These are phyloP conservation scores for Wallacemonas sp. DNA, from an alignment of 208 protist species.

Conservation along the genomic window DNA sequence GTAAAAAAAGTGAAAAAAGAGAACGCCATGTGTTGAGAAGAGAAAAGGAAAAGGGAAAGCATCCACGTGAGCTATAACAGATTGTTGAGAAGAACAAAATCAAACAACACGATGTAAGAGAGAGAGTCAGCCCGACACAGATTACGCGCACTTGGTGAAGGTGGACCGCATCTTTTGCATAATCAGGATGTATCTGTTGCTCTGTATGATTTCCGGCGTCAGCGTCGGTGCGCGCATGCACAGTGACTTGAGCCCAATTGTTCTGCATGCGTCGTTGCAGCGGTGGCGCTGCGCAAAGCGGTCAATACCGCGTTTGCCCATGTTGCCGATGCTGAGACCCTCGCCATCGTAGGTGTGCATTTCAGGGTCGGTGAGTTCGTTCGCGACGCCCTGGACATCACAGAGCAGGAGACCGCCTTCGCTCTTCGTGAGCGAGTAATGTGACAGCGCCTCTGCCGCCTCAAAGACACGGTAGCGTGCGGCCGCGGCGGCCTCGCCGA, in stretches of 20 bases:
- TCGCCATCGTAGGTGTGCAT: slow-evolving; percentile 64
- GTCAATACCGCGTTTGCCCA: slow-evolving; percentile 55
- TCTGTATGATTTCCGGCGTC: slow-evolving; percentile 17
- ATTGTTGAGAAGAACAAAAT: no score
- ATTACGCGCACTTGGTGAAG: slow-evolving; percentile 10
- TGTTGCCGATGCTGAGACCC: slow-evolving; percentile 69
- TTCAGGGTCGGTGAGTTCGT: slow-evolving; percentile 70
- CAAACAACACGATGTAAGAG: no score
- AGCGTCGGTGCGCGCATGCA: slow-evolving; percentile 8
- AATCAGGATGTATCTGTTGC: slow-evolving; percentile 11
- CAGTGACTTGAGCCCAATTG: slow-evolving; percentile 32
- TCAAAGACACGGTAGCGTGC: slow-evolving; percentile 41
- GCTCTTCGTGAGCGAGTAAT: slow-evolving; percentile 65
- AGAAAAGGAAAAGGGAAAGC: slow-evolving; percentile 14
- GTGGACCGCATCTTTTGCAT: slow-evolving; percentile 16
- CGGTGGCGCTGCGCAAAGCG: slow-evolving; percentile 46
- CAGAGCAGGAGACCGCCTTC: slow-evolving; percentile 55
- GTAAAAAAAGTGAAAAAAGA: slow-evolving; percentile 14
- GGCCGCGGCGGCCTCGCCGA: slow-evolving; percentile 24
- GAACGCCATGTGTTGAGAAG: not conserved
- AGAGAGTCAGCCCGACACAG: no score
- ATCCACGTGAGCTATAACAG: no score
- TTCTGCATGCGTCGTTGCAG: slow-evolving; percentile 60
- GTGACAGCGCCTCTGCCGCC: slow-evolving; percentile 78
- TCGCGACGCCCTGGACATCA: slow-evolving; percentile 71